phyloP scores from a whole-genome alignment of 2,329 filamentous ascomycete genomes.

The Ilyonectria robusta region DNA sequence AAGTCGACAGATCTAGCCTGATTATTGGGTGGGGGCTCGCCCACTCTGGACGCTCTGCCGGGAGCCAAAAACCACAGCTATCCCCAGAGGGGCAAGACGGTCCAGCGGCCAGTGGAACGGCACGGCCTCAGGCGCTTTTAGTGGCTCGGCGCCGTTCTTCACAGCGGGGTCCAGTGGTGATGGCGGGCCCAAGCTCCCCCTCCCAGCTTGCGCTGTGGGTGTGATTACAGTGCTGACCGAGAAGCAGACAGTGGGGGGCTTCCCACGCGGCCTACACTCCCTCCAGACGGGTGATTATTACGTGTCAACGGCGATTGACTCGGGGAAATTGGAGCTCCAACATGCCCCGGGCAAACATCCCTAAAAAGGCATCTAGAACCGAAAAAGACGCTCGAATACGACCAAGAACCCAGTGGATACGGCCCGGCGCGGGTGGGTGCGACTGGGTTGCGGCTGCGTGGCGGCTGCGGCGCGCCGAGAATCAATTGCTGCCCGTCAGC shows the following conservation, averaged over 20 bases:
- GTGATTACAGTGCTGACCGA: slow-evolving; percentile 6
- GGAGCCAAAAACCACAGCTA: slow-evolving; percentile 41
- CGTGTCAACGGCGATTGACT: slow-evolving; percentile 18
- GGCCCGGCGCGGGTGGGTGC: not conserved
- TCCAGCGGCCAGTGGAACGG: not conserved
- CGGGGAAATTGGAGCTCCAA: not conserved
- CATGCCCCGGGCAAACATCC: not conserved
- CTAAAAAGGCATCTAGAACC: not conserved
- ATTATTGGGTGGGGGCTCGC: slow-evolving; percentile 23
- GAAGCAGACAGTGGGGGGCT: not conserved
- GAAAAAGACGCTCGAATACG: not conserved
- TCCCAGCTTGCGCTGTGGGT: not conserved
- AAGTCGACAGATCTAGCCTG: slow-evolving; percentile 31
- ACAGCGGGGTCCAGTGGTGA: slow-evolving; percentile 3
- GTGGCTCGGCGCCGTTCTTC: slow-evolving; percentile 5
- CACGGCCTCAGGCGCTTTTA: slow-evolving; percentile 2
- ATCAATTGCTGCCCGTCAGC: not conserved
- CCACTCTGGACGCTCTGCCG: slow-evolving; percentile 24
- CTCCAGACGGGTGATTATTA: slow-evolving; percentile 6
- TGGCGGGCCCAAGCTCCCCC: slow-evolving; percentile 2
- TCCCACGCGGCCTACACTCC: not conserved
- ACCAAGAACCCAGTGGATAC: not conserved
- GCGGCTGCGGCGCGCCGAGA: not conserved
- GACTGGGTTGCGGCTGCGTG: not conserved
- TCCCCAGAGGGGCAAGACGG: slow-evolving; percentile 2